Evolutionary conservation across 73 alveolate species (phyloP).

Genomic region (Stentor coeruleus): DNA sequence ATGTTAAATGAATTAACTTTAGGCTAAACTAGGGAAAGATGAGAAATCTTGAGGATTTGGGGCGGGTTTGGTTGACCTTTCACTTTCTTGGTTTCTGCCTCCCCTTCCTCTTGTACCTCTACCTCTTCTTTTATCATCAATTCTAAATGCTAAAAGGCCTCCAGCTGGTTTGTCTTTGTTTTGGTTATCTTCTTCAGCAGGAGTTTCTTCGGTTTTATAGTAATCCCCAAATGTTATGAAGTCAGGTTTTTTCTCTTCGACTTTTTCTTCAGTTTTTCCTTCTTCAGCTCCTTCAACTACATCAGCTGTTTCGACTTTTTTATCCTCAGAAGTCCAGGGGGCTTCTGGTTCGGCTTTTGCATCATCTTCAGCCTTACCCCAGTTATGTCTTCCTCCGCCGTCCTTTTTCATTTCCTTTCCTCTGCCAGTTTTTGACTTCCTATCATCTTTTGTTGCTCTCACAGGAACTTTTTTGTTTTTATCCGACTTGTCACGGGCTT

Average conservation of each 20-base stretch:
- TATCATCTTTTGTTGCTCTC: background rate
- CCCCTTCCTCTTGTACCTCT: background rate
- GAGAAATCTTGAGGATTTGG: background rate
- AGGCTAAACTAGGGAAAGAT: constrained; percentile 1
- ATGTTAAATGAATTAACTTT: no score
- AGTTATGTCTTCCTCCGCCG: background rate
- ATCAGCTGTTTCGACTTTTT: no score
- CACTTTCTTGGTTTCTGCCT: background rate
- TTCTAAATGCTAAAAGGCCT: background rate
- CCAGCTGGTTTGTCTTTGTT: background rate
- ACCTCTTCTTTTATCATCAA: background rate
- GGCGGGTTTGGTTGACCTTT: background rate
- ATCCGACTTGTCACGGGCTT: background rate
- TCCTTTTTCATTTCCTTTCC: background rate
- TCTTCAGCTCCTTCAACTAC: no score
- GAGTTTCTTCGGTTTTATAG: background rate
- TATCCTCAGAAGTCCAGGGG: background rate
- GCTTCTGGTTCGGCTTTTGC: background rate
- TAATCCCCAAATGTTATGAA: background rate
- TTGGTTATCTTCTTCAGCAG: background rate
- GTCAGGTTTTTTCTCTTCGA: background rate
- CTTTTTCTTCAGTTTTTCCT: background rate
- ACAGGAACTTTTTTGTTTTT: background rate
- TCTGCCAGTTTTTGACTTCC: background rate
- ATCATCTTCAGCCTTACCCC: background rate